These are phyloP conservation scores for Cladosporium oxysporum DNA, from an alignment of 2,329 filamentous ascomycete genomes.

Conservation along the genomic window DNA sequence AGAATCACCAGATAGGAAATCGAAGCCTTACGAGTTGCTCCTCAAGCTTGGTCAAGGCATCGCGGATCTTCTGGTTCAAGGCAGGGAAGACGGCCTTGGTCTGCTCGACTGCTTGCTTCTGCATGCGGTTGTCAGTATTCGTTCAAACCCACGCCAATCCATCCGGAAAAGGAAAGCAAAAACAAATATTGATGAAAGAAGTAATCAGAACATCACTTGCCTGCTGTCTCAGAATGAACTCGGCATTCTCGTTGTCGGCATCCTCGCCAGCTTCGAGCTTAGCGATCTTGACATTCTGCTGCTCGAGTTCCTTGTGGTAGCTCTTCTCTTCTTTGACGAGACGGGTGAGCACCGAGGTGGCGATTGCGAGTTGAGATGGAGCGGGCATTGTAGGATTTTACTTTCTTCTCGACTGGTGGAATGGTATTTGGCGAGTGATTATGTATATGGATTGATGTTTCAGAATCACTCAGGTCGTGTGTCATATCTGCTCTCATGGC, in stretches of 20 bases:
- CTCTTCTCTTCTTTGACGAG: slow-evolving; percentile 88
- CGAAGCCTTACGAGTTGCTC: slow-evolving; percentile 67
- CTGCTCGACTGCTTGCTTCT: slow-evolving; percentile 82
- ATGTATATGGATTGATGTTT: neutral
- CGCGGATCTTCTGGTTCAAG: slow-evolving; percentile 68
- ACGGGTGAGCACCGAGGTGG: slow-evolving; percentile 75
- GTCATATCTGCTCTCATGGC: neutral
- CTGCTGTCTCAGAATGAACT: slow-evolving; percentile 83
- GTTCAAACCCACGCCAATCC: too few species aligned
- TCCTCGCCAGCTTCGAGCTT: slow-evolving; percentile 59
- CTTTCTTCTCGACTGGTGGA: neutral
- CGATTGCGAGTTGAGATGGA: slow-evolving; percentile 74
- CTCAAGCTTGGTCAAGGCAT: slow-evolving; percentile 72
- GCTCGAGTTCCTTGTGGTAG: slow-evolving; percentile 81
- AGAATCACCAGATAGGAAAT: too few species aligned
- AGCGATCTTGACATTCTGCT: slow-evolving; percentile 71
- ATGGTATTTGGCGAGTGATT: neutral
- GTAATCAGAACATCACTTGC: slow-evolving; percentile 50
- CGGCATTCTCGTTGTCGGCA: slow-evolving; percentile 66
- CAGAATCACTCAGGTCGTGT: neutral
- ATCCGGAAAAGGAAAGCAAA: too few species aligned
- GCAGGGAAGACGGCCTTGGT: slow-evolving; percentile 80
- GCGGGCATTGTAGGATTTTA: slow-evolving; percentile 63
- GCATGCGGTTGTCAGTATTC: slow-evolving; percentile 13
- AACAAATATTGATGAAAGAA: too few species aligned